Base-by-base conservation (phyloP, 345 rosid species). In the Dimocarpus longan region DNA sequence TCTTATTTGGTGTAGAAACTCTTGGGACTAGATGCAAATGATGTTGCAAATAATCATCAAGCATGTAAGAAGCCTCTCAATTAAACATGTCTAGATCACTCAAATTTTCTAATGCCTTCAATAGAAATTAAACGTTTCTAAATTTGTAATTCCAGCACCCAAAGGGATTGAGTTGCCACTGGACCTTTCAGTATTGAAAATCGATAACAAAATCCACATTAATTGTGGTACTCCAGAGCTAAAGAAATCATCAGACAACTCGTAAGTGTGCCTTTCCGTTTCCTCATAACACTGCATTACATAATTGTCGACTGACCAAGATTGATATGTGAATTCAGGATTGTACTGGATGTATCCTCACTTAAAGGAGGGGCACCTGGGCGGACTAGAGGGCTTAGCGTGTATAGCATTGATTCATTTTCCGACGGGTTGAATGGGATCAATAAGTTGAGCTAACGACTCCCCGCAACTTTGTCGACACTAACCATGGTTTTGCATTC, bases 351-450 rank as follows among this genome's bases (percentile, higher is more conserved):
- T 78, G 84, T 90, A 59, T 92, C 98, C 74, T 71, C 87, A 6
- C 88, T 92, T 19, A 91, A 84, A 50, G 98, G 93, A 2, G 99
- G 99, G 43, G 98, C 97, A 40, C 98, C 99, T 0, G 91, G 97
- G 73, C 88, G 93, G 85, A 96, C 99, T 19, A 89, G 99, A 79
- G 99, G 97, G 77, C 86, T 96, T 21, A 84, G 84, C 21, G 81
- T 91, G 59, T 80, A 83, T 64, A 48, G 86, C 1, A 44, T 89
- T 3, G 85, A 87, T 83, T 88, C 90, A 11, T 88, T 86, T 82
- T 87, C 88, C 0, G 85, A 89, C 69, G 81, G 84, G 37, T 77
- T 90, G 66, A 77, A 84, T 19, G 84, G 86, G 78, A 79, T 84
- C 81, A 66, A 82, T 59, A 73, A 40, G 19, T 80, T 74, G 66